Evolutionary conservation across 257 asterid species (phyloP), one percentile per base, ranked within the genome.

Genomic region (Vinca minor): DNA sequence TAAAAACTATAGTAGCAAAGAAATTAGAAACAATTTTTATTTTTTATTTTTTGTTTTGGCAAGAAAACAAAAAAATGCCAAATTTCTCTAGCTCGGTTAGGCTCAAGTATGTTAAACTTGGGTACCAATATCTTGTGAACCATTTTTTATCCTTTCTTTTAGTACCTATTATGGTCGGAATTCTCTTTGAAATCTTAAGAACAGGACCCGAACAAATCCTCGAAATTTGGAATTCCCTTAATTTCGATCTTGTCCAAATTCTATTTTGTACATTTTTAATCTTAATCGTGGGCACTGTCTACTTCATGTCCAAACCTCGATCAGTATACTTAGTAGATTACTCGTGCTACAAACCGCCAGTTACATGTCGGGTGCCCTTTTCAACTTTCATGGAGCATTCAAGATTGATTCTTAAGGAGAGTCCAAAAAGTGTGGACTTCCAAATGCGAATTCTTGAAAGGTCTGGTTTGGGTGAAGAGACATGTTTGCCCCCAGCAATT

Each of bases 331-430:
- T 89, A 18, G 94, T 89, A 0, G 95, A 89, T 54, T 85, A 83
- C 64, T 66, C 94, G 5, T 86, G 96, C 63, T 89, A 83, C 82
- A 86, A 84, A 45, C 87, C 96, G 4, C 95, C 96, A 0, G 77
- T 81, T 1, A 80, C 85, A 0, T 80, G 85, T 63, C 79, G 95
- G 2, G 96, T 80, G 5, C 96, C 96, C 1, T 89, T 83, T 70
- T 78, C 95, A 2, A 81, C 89, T 0, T 89, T 89, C 86, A 89
- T 89, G 95, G 94, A 89, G 13, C 96, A 87, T 63, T 89, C 96
- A 0, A 67, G 93, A 1, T 59, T 90, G 8, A 90, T 64, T 26
- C 83, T 87, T 57, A 85, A 79, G 9, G 92, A 84, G 3, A 83
- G 83, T 60, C 95, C 95, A 0, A 85, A 85, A 35, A 83, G 92